Percentiles rank a stretch among this genome's conserved stretches.
Conservation (phyloP, 148 eudicot species). For the Drosera capensis region DNA sequence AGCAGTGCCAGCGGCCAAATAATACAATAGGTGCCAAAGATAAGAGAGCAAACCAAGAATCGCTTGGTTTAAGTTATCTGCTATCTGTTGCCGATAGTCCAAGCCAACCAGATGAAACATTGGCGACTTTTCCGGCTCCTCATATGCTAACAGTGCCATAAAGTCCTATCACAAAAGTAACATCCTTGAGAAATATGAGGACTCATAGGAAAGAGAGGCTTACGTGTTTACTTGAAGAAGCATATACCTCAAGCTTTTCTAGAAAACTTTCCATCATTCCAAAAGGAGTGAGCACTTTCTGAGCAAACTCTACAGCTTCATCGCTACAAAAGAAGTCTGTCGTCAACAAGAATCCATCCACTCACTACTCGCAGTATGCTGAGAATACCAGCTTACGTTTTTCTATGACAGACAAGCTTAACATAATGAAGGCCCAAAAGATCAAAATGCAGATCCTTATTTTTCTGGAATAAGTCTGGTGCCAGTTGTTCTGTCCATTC, state of each 20-base stretch:
- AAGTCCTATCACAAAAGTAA: conserved; percentile 39
- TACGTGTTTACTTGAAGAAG: not conserved
- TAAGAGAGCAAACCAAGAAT: conserved; percentile 43
- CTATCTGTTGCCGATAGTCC: conserved; percentile 56
- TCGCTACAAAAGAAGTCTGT: conserved; percentile 36
- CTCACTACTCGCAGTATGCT: not conserved
- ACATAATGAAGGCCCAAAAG: conserved; percentile 81
- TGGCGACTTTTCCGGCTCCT: conserved; percentile 88
- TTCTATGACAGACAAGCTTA: conserved; percentile 54
- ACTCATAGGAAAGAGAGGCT: not conserved
- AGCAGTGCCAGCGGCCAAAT: too few species aligned
- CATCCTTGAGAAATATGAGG: not conserved
- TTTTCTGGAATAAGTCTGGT: conserved; percentile 55
- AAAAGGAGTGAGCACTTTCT: conserved; percentile 52
- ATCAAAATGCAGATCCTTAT: conserved; percentile 70
- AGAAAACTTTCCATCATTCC: conserved; percentile 53
- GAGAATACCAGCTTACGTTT: conserved; percentile 33
- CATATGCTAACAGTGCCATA: conserved; percentile 80
- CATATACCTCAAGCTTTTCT: conserved; percentile 63
- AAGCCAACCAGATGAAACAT: conserved; percentile 63
- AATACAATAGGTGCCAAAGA: not conserved
- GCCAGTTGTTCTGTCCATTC: conserved; percentile 67
- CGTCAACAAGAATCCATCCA: conserved; percentile 9
- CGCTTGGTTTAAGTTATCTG: conserved; percentile 69
- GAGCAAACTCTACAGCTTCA: conserved; percentile 87